Conservation (phyloP, 805 yeast genomes). For the Priceomyces carsonii region DNA sequence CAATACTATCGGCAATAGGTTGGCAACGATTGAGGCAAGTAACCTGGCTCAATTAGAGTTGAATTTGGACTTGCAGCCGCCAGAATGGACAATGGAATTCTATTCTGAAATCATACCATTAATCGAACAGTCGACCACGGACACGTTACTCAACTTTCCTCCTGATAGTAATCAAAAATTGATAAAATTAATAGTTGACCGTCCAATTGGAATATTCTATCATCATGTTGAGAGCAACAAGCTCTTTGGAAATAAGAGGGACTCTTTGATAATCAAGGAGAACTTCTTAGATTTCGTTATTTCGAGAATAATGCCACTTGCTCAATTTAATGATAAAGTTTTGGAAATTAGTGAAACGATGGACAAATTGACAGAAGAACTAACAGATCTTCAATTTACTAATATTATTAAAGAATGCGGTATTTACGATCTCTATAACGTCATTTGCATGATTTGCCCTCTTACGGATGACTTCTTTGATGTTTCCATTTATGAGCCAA, state of each 20-base stretch:
- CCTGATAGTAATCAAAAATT: conserved; percentile 36
- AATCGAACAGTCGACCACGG: conserved; percentile 42
- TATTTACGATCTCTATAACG: conserved; percentile 58
- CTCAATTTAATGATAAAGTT: conserved; percentile 39
- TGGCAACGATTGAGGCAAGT: conserved; percentile 33
- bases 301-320: conserved; percentile 52
- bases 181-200: conserved; percentile 43
- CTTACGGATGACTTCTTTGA: conserved; percentile 59
- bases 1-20: conserved; percentile 25
- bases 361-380: conserved; percentile 30
- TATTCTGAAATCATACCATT: conserved; percentile 60
- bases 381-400: conserved; percentile 48
- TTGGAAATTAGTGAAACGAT: conserved; percentile 36
- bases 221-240: conserved; percentile 31
- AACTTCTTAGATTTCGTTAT: conserved; percentile 63
- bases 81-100: conserved; percentile 79
- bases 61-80: conserved; percentile 67
- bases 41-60: conserved; percentile 41
- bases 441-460: conserved; percentile 73
- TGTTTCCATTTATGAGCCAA: conserved; percentile 63
- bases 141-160: conserved; percentile 44
- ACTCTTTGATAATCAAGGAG: conserved; percentile 46
- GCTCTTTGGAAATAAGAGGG: conserved; percentile 26
- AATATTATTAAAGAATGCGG: conserved; percentile 53
- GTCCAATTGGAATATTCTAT: conserved; percentile 44